Base-by-base conservation (phyloP, 2,329 filamentous ascomycete genomes). In the Calonectria honghensis region DNA sequence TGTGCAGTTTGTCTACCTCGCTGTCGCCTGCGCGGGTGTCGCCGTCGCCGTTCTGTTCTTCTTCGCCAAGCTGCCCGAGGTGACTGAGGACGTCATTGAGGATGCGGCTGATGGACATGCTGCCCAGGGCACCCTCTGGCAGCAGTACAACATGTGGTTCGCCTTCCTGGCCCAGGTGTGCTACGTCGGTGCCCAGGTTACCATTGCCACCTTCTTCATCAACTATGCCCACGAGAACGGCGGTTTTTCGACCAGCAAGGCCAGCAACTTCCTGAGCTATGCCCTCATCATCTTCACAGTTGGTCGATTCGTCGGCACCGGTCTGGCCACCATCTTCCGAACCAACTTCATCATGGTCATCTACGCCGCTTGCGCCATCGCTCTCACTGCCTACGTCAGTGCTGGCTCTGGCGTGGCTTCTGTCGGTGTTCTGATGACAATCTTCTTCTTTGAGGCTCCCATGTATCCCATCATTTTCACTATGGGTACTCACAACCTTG, bases 391-490 rank as follows among this genome's bases (percentile, higher is more conserved):
- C 10, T 82, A 89, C 63, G 88, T 89, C 80, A 88, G 87, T 4
- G 84, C 87, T 74, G 77, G 83, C 14, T 6, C 35, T 4, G 88
- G 86, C 35, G 85, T 87, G 77, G 84, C 83, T 0, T 89, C 89
- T 64, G 86, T 92, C 72, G 86, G 88, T n/a, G 92, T 95, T 88
- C 88, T 95, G 39, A 94, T 91, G 83, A 77, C 94, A 35, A 91
- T 93, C 27, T 88, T 96, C 61, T 95, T 96, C 88, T 96, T 96
- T 83, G 94, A 95, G 85, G 93, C 91, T 7, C 94, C 95, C 81
- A 94, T 93, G 84, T 96, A 96, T 87, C 94, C 94, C 0, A 96
- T 94, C 27, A 95, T 96, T 81, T 92, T 96, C 57, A 93, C 94
- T 11, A 88, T 96, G 10, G 93, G 93, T 24, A 95, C 95, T 85